Evolutionary conservation across 1,139 yeast species (phyloP), one percentile per base, ranked within the genome.

Genomic region (Petasospora fabianii): DNA sequence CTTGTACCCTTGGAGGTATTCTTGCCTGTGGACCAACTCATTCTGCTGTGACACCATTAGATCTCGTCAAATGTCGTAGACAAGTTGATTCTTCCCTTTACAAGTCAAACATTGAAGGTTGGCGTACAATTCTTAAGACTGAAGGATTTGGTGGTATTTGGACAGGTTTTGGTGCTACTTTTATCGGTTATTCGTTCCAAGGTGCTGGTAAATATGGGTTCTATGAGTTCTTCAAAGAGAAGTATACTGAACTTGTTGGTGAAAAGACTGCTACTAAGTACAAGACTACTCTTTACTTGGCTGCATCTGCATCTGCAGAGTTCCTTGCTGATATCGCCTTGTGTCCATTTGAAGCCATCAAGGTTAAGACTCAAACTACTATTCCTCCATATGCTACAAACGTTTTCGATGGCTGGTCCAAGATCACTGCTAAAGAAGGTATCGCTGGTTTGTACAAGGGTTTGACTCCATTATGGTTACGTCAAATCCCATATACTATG

Each of bases 161-260:
- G 64, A 82, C 95, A 15, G 97, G 97, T 54, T 60, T 86, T 51
- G 94, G 95, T 33, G 96, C 97, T 33, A 90, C 97, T 5, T 77
- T 84, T 50, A 73, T 88, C 47, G 97, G 97, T 31, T 90, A 90
- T 66, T 81, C 96, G 12, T 68, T 87, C 55, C 97, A 90, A 67
- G 97, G 97, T 56, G 95, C 96, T 43, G 96, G 96, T 56, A 90
- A 90, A 66, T 90, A 88, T 65, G 97, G 97, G 32, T 82, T 87
- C 64, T 90, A 90, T 65, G 97, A 90, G 66, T 74, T 69, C 55
- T 90, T 88, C 73, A 90, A 90, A 67, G 78, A 84, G 64, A 69
- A 75, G 42, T 90, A 87, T 62, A 65, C 80, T 41, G 80, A 77
- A 53, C 50, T 77, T 21, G 77, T 82, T 35, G 95, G 96, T 26